Conservation (phyloP, 106 monocot genomes). For the Acorus calamus region DNA sequence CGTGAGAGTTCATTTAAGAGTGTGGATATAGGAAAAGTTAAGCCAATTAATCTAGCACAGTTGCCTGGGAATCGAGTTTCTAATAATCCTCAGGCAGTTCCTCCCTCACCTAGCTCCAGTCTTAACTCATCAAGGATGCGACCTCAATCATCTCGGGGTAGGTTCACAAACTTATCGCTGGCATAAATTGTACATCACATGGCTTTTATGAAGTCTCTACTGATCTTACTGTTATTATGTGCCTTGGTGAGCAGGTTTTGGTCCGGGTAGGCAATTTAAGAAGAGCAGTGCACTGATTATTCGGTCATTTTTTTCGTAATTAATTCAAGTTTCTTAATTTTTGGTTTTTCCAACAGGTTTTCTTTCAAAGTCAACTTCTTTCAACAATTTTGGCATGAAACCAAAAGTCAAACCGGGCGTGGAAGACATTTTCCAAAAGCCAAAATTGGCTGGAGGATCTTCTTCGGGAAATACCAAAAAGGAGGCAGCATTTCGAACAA, state of each 20-base stretch:
- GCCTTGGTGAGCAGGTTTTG: too few species aligned
- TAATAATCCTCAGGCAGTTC: conserved; percentile 12
- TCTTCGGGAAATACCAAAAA: conserved; percentile 17
- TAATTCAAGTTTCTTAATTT: too few species aligned
- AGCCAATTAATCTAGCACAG: conserved; percentile 5
- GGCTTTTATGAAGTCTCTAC: too few species aligned
- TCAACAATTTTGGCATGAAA: conserved; percentile 22
- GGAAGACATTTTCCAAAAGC: conserved; percentile 24
- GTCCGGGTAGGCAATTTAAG: too few species aligned
- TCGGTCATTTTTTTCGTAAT: not conserved
- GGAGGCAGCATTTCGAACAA: conserved; percentile 15
- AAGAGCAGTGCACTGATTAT: too few species aligned
- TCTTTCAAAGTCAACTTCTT: conserved; percentile 40
- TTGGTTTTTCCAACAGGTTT: conserved; percentile 20
- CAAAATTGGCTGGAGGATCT: conserved; percentile 20
- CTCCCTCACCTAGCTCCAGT: conserved; percentile 13
- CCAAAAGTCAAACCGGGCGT: conserved; percentile 40
- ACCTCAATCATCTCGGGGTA: conserved; percentile 44
- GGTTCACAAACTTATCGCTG: not conserved
- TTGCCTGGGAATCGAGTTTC: conserved; percentile 11
- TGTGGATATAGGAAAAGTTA: conserved; percentile 20
- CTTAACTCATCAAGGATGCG: conserved; percentile 12
- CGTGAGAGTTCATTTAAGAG: conserved; percentile 49
- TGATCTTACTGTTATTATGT: too few species aligned
- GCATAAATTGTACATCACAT: too few species aligned